Percentiles rank a stretch among this genome's conserved stretches.
phyloP scores from a whole-genome alignment of 2,329 filamentous ascomycete species.

The Ophiocordyceps unilateralis region DNA sequence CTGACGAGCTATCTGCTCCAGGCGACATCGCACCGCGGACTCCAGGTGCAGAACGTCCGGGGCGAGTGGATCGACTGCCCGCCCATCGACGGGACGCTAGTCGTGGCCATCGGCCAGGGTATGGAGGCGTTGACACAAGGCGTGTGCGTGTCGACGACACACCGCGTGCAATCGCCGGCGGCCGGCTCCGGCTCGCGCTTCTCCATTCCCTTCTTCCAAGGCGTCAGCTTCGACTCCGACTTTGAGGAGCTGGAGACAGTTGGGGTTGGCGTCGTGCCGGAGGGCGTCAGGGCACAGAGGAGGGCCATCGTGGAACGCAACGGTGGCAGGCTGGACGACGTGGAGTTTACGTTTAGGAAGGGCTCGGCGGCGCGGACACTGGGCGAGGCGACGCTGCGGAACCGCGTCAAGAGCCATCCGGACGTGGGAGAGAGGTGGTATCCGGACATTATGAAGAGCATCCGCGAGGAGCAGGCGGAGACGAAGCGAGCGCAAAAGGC shows the following conservation, averaged over 20 bases:
- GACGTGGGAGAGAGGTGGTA: slow-evolving; percentile 77
- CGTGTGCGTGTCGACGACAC: slow-evolving; percentile 68
- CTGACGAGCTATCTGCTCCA: slow-evolving; percentile 68
- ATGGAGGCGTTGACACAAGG: slow-evolving; percentile 73
- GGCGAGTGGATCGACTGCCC: slow-evolving; percentile 73
- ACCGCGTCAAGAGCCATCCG: slow-evolving; percentile 71
- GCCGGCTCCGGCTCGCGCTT: slow-evolving; percentile 56
- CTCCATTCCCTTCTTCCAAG: slow-evolving; percentile 79
- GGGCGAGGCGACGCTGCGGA: slow-evolving; percentile 71
- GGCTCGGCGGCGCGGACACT: slow-evolving; percentile 50
- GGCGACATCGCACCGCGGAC: slow-evolving; percentile 53
- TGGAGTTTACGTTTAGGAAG: slow-evolving; percentile 71
- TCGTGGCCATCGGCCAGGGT: slow-evolving; percentile 77
- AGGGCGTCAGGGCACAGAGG: slow-evolving; percentile 43
- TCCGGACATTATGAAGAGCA: slow-evolving; percentile 40
- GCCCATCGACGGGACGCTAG: slow-evolving; percentile 58
- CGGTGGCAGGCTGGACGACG: slow-evolving; percentile 48
- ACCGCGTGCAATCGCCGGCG: slow-evolving; percentile 60
- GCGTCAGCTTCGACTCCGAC: slow-evolving; percentile 59
- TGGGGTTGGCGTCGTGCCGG: slow-evolving; percentile 41
- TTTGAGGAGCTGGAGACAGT: slow-evolving; percentile 59
- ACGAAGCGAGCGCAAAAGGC: slow-evolving; percentile 9
- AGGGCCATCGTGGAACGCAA: slow-evolving; percentile 37
- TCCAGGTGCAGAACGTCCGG: slow-evolving; percentile 67
- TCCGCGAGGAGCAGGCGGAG: slow-evolving; percentile 39